These are phyloP conservation scores for Diaporthe citri DNA, from an alignment of 2,329 filamentous ascomycete genomes.

Conservation along the genomic window DNA sequence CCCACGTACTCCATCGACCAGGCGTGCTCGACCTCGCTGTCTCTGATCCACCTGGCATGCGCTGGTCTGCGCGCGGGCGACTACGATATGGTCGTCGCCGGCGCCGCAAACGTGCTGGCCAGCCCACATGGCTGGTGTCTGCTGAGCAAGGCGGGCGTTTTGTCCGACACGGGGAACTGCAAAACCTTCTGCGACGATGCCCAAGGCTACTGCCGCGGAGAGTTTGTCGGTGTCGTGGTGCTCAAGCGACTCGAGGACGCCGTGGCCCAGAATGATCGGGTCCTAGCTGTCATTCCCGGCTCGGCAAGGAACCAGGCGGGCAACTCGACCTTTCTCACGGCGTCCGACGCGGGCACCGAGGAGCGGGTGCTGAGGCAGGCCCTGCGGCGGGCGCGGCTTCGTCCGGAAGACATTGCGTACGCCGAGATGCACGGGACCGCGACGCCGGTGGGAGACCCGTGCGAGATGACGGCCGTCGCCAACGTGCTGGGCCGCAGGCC, in stretches of 20 bases:
- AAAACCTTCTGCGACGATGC: constrained; percentile 50
- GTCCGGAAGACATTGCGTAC: constrained; percentile 46
- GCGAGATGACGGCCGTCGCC: constrained; percentile 42
- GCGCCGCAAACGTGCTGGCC: constrained; percentile 49
- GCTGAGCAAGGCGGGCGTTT: constrained; percentile 48
- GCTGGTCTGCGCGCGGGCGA: constrained; percentile 47
- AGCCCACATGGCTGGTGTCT: constrained; percentile 43
- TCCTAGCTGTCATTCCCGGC: constrained; percentile 55
- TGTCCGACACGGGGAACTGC: constrained; percentile 49
- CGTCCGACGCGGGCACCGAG: constrained; percentile 47
- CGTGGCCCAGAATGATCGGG: constrained; percentile 59
- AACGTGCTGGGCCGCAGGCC: constrained; percentile 33
- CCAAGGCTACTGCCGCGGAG: constrained; percentile 66
- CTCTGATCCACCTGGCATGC: constrained; percentile 54
- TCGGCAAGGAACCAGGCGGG: constrained; percentile 58
- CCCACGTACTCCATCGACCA: constrained; percentile 50
- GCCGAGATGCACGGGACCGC: constrained; percentile 60
- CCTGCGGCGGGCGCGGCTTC: constrained; percentile 45
- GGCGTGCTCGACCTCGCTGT: constrained; percentile 51
- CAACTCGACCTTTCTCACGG: constrained; percentile 48
- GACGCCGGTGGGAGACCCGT: constrained; percentile 55
- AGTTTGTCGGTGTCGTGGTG: constrained; percentile 59
- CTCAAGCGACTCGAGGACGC: constrained; percentile 63
- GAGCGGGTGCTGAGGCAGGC: constrained; percentile 49
- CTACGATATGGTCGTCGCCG: constrained; percentile 49